Evolutionary conservation across 371 early-diverging fungal species (phyloP).

Genomic region (Mortierella sp.): DNA sequence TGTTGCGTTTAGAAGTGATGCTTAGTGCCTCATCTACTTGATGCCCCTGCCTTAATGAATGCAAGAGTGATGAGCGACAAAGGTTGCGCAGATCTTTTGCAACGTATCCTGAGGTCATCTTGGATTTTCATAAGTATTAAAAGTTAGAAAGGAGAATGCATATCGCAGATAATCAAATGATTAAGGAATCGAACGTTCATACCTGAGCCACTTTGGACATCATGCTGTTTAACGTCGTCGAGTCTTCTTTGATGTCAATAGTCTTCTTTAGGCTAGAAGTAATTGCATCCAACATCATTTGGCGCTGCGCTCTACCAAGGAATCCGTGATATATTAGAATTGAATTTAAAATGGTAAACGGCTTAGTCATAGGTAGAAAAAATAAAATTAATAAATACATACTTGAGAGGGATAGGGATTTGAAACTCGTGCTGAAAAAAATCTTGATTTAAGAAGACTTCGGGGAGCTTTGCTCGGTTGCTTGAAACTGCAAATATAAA

Average conservation of each 20-base stretch:
- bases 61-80: constrained; percentile 62
- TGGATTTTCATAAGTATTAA: background rate
- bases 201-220: constrained; percentile 30
- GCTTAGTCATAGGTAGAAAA: background rate
- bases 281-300: constrained; percentile 34
- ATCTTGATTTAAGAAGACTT: constrained; percentile 23
- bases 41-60: constrained; percentile 29
- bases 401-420: constrained; percentile 40
- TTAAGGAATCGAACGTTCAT: background rate
- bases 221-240: background rate
- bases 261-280: background rate
- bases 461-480: constrained; percentile 36
- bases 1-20: background rate
- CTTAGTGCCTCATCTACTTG: too few species aligned
- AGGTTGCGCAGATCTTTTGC: constrained; percentile 67
- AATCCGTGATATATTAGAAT: background rate
- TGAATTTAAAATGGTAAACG: background rate
- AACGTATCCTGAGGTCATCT: constrained; percentile 75
- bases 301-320: constrained; percentile 41
- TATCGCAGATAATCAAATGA: background rate
- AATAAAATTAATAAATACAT: background rate
- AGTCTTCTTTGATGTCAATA: background rate
- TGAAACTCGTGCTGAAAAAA: constrained; percentile 47
- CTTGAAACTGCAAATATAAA: constrained; percentile 44
- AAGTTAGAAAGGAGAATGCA: background rate